phyloP scores from a whole-genome alignment of 2,329 filamentous ascomycete species.

The Botrytis cinerea region DNA sequence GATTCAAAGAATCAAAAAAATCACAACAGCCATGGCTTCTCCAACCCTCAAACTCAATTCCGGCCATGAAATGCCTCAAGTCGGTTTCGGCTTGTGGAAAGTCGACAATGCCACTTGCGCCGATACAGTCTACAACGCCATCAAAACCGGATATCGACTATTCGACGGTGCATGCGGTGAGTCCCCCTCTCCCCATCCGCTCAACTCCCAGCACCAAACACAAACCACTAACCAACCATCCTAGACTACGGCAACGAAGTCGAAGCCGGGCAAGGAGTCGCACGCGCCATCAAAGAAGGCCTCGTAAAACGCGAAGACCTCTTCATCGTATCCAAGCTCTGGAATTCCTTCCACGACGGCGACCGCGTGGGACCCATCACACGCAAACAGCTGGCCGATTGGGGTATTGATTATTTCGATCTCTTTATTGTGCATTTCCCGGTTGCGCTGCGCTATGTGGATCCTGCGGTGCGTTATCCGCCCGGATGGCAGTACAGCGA shows the following conservation, averaged over 20 bases:
- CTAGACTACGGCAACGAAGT: conserved; percentile 82
- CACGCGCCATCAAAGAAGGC: conserved; percentile 77
- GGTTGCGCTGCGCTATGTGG: conserved; percentile 80
- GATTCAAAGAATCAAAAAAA: not conserved
- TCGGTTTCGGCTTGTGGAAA: conserved; percentile 71
- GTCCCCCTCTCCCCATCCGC: not conserved
- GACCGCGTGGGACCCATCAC: conserved; percentile 75
- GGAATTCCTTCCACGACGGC: conserved; percentile 86
- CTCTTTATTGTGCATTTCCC: conserved; percentile 91
- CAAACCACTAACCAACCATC: not conserved
- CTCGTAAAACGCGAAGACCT: conserved; percentile 82
- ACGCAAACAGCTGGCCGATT: conserved; percentile 77
- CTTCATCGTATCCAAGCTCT: conserved; percentile 91
- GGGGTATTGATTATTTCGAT: conserved; percentile 87
- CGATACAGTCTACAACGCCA: conserved; percentile 68
- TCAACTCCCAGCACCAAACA: not conserved
- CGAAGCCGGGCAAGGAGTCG: conserved; percentile 74
- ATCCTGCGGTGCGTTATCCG: conserved; percentile 76
- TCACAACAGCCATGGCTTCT: conserved; percentile 37
- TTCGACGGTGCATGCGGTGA: conserved; percentile 62
- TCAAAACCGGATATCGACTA: conserved; percentile 61
- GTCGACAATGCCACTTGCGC: conserved; percentile 64
- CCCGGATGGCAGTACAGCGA: conserved; percentile 74
- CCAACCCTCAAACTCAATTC: conserved; percentile 49
- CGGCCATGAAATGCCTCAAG: conserved; percentile 57